Base-by-base conservation (phyloP, 73 alveolate species). In the Paramecium tetraurelia region DNA sequence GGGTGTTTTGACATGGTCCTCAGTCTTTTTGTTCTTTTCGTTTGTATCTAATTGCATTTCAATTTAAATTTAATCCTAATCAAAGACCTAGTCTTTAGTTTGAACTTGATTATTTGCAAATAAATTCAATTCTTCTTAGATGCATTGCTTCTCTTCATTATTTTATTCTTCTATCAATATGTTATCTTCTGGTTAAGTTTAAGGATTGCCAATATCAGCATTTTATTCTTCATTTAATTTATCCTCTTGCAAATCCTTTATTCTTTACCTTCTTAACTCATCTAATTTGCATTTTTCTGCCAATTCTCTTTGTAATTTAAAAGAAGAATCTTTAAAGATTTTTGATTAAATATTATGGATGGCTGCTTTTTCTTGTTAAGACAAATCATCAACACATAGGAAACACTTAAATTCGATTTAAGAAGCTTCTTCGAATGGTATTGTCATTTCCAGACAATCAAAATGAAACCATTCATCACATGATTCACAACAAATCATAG, bases 391-490 rank as follows among this genome's bases (percentile, higher is more conserved):
- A 80, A 31, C 22, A 80, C 90, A 80, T 46, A 80, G 18, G 57
- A 80, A 80, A 80, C 90, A 80, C 3, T 41, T 24, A 80, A 20
- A 80, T 9, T 80, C 48, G 5, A 80, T 31, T 16, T 46, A 40
- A 22, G 43, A 33, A 10, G 90, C 90, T 12, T 80, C 90, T 80
- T 80, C 90, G 5, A 20, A 43, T 10, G 76, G 43, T 4, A 80
- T 31, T 22, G 48, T 41, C 29, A 80, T 22, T 38, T 41, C 90
- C 12, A 80, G 16, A 48, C 90, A 80, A 44, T 80, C 90, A 80
- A 80, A 80, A 24, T 80, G 90, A 46, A 80, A 80, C 90, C 90
- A 80, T 80, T 80, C 90, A n/a, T 80, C 46, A 80, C 90, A 80
- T 11, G 9, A 16, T 41, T 80, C 90, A 80, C 90, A 80, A 31